These are phyloP conservation scores for Penicillium parvum DNA, from an alignment of 495 filamentous ascomycete genomes.

Conservation along the genomic window DNA sequence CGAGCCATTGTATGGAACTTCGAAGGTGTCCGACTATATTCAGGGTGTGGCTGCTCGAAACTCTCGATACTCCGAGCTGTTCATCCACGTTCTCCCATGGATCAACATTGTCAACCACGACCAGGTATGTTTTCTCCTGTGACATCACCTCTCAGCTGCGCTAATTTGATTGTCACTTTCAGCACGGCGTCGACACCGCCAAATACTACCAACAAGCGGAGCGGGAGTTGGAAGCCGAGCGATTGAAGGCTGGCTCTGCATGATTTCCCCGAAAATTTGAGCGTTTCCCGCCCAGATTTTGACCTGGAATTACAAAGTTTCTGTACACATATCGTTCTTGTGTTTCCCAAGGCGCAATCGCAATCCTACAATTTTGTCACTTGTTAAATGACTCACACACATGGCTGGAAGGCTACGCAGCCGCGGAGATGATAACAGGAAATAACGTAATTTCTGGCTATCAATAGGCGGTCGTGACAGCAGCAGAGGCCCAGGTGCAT, in stretches of 20 bases:
- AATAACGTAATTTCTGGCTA: too few relatives aligned
- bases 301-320: conserved; percentile 16
- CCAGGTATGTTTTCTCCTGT: conserved; percentile 46
- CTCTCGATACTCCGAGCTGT: conserved; percentile 82
- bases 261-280: conserved; percentile 12
- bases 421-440: too few relatives aligned
- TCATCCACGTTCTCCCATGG: conserved; percentile 82
- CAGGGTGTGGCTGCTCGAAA: conserved; percentile 92
- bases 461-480: too few relatives aligned
- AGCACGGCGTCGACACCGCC: conserved; percentile 95
- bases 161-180: conserved; percentile 14
- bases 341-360: conserved; percentile 23
- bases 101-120: conserved; percentile 97
- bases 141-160: too few relatives aligned
- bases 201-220: conserved; percentile 99
- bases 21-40: conserved; percentile 72
- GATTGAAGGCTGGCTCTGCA: conserved; percentile 27
- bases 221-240: conserved; percentile 81
- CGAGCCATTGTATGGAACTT: conserved; percentile 84
- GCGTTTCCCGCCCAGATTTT: neutral
- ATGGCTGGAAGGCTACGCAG: neutral
- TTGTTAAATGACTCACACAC: neutral
- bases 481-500: too few relatives aligned
- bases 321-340: conserved; percentile 32
- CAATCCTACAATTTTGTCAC: conserved; percentile 22